Evolutionary conservation across 352 stramenopile genomes (phyloP).

Genomic region (Halophytophthora batemanensis): DNA sequence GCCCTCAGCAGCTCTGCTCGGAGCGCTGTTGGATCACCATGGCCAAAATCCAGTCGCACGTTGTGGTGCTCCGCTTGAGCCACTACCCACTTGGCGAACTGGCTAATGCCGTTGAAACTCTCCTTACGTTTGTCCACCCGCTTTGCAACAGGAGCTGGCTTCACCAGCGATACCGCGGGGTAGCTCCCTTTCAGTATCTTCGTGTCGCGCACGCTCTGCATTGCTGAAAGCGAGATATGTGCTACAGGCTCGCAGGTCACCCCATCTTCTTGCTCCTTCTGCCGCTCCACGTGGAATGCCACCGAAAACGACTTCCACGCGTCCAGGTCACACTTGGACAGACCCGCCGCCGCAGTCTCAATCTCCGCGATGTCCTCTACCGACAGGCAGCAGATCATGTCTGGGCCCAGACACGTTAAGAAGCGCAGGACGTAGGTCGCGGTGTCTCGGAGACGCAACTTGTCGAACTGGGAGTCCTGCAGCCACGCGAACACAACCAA

Average conservation of each 20-base stretch:
- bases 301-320: conserved; percentile 33
- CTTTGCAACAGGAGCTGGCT: conserved; percentile 28
- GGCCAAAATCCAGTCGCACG: conserved; percentile 9
- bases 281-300: conserved; percentile 37
- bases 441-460: conserved; percentile 43
- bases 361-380: conserved; percentile 28
- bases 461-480: conserved; percentile 36
- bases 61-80: conserved; percentile 17
- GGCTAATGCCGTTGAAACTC: conserved; percentile 11
- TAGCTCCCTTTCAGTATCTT: conserved; percentile 40
- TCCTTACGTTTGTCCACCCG: background rate
- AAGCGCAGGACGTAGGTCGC: conserved; percentile 73
- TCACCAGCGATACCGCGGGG: conserved; percentile 22
- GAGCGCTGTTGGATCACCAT: background rate
- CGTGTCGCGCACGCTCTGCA: conserved; percentile 18
- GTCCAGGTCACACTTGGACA: conserved; percentile 26
- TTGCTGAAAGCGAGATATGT: conserved; percentile 3
- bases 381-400: conserved; percentile 55
- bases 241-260: conserved; percentile 1
- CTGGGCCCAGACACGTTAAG: conserved; percentile 42
- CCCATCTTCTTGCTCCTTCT: conserved; percentile 42
- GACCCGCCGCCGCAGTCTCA: conserved; percentile 16
- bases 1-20: conserved; percentile 15
- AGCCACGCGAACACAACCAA: conserved; percentile 70
- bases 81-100: conserved; percentile 26